These are phyloP conservation scores for Purpureocillium takamizusanense DNA, from an alignment of 2,329 filamentous ascomycete genomes.

Conservation along the genomic window DNA sequence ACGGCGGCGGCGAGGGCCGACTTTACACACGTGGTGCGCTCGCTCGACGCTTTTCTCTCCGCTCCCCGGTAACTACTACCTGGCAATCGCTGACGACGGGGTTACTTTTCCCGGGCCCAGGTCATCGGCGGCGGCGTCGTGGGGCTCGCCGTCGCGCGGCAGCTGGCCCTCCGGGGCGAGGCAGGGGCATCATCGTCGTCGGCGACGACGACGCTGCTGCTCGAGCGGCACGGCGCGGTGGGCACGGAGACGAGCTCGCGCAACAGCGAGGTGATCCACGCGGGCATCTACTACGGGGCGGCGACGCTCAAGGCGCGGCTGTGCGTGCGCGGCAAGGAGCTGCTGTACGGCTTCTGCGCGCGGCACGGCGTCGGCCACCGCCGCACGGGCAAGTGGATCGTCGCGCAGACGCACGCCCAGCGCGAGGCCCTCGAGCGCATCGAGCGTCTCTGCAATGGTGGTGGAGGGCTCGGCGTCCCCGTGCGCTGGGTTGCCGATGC, in stretches of 20 bases:
- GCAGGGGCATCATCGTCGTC: slow-evolving; percentile 16
- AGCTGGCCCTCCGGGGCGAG: slow-evolving; percentile 49
- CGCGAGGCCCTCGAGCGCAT: slow-evolving; percentile 49
- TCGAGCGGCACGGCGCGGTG: slow-evolving; percentile 67
- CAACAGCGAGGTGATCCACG: slow-evolving; percentile 95
- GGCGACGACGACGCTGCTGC: slow-evolving; percentile 59
- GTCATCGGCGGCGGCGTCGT: slow-evolving; percentile 58
- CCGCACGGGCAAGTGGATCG: slow-evolving; percentile 87
- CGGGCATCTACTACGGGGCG: slow-evolving; percentile 80
- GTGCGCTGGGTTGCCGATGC: slow-evolving; percentile 57
- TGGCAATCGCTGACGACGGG: not conserved
- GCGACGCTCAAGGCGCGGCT: slow-evolving; percentile 71
- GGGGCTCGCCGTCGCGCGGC: slow-evolving; percentile 69
- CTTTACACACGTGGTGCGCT: slow-evolving; percentile 37
- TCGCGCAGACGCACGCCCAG: slow-evolving; percentile 72
- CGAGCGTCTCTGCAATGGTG: slow-evolving; percentile 31
- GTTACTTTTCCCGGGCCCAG: no score
- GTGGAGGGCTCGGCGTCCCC: slow-evolving; percentile 44
- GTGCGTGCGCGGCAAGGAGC: slow-evolving; percentile 66
- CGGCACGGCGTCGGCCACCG: slow-evolving; percentile 58
- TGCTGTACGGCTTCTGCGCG: slow-evolving; percentile 72
- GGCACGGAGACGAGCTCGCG: slow-evolving; percentile 84
- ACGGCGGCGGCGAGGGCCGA: slow-evolving; percentile 24
- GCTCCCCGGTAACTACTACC: no score
- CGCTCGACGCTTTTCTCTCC: no score